Conservation (phyloP, 2,329 filamentous ascomycete genomes). For the Sporothrix phasma region DNA sequence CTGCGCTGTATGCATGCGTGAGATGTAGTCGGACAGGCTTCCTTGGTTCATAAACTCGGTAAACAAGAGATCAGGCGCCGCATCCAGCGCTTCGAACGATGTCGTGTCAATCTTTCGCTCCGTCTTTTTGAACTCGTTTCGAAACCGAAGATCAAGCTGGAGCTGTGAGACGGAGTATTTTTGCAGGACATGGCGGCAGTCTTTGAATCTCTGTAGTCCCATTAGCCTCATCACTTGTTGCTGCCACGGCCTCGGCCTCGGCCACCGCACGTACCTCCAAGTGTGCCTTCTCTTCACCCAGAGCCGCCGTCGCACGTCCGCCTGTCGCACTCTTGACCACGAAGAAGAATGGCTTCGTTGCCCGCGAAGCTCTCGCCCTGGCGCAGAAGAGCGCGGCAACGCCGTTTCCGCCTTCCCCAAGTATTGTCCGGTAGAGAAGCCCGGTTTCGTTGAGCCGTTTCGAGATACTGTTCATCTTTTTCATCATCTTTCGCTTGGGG, state of each 20-base stretch:
- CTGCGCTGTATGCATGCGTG: background rate
- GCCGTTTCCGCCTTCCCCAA: background rate
- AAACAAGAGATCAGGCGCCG: background rate
- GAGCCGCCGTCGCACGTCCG: background rate
- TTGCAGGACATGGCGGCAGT: background rate
- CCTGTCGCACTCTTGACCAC: background rate
- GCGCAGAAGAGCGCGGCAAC: background rate
- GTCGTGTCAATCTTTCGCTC: background rate
- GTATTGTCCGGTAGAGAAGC: background rate
- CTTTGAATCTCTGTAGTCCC: background rate
- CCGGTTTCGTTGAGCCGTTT: background rate
- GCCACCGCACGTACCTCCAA: background rate
- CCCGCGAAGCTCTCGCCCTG: background rate
- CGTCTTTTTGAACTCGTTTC: background rate
- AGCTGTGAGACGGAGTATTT: background rate
- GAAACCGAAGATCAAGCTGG: background rate
- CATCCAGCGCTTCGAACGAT: background rate
- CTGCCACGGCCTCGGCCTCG: background rate
- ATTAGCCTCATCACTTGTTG: background rate
- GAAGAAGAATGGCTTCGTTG: background rate
- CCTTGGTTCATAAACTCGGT: slow-evolving; percentile 10
- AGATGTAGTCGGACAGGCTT: background rate
- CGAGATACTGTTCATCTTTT: background rate
- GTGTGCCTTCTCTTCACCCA: background rate
- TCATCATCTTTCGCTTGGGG: background rate